Evolutionary conservation across 106 monocot genomes (phyloP).

Genomic region (Xerophyta viscosa): DNA sequence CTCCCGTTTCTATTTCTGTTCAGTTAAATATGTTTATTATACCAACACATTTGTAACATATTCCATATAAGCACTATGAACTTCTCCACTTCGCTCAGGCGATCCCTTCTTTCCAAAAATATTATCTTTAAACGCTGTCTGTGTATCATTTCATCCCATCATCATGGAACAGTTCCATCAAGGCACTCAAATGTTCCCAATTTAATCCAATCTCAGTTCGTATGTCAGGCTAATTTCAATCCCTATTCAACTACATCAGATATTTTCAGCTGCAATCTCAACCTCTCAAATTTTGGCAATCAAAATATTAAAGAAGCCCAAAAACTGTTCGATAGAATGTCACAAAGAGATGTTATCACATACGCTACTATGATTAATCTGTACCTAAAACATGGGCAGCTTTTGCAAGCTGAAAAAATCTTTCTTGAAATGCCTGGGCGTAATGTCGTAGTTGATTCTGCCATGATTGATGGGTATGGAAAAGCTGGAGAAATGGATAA

Average conservation of each 20-base stretch:
- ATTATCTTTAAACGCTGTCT: not conserved
- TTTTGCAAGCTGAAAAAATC: constrained; percentile 27
- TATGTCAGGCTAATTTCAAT: not conserved
- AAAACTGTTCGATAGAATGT: constrained; percentile 38
- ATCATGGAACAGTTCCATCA: not conserved
- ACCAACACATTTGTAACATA: too few relatives aligned
- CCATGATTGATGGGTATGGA: constrained; percentile 51
- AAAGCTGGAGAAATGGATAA: constrained; percentile 30
- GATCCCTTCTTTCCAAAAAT: too few relatives aligned
- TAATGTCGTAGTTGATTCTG: constrained; percentile 37
- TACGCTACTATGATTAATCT: constrained; percentile 56
- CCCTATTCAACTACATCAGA: not conserved
- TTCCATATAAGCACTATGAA: too few relatives aligned
- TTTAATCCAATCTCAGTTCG: not conserved
- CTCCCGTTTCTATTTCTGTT: too few relatives aligned
- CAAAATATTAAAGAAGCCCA: constrained; percentile 12
- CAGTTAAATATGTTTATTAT: too few relatives aligned
- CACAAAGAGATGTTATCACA: constrained; percentile 28
- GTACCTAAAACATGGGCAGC: constrained; percentile 36
- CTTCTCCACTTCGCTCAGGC: too few relatives aligned
- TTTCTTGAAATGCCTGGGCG: constrained; percentile 48
- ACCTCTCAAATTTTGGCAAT: constrained; percentile 6
- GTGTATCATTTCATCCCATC: not conserved
- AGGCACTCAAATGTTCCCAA: not conserved
- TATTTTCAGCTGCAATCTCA: constrained; percentile 16